Base-by-base conservation (phyloP, 1,284 basidiomycete genomes). In the Irpex sp. region DNA sequence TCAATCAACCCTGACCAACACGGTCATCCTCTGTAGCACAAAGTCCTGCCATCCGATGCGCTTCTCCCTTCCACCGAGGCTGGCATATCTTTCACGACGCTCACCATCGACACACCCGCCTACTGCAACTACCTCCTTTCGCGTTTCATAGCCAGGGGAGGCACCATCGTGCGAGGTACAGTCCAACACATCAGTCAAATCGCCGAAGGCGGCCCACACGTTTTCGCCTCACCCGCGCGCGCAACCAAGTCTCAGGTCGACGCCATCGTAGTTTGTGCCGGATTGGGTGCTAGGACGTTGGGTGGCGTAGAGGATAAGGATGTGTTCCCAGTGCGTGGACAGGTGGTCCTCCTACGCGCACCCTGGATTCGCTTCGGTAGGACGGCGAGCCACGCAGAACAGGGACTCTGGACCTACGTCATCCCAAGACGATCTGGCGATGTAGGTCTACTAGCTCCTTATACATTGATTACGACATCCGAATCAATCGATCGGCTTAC, bases 191-290 rank as follows among this genome's bases (percentile, higher is more conserved):
- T 93, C 67, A 75, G 78, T 39, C 85, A 90, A 68, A 76, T 91
- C 39, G 71, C 88, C n/a, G 85, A 88, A 66, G 86, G 87, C 36
- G 84, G 84, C 5, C 76, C 78, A 11, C 71, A 72, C 46, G 67
- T 79, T 17, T 81, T 84, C 71, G 67, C 63, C 35, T 55, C 49
- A 8, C 69, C 62, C 36, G 66, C 64, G 59, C 65, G 61, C 9
- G 68, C 69, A 3, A 66, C 70, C 19, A 56, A 61, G 1, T 60
- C 58, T 3, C 68, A 69, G 1, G 66, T 75, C 4, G 79, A 81
- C 5, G 88, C 85, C 0, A 72, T 95, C 1, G 74, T 94, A 2
- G 82, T 89, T 5, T 94, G 92, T 67, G 77, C 83, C 73, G 93
- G 82, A 0, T 70, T 85, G 21, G 82, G 83, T 7, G 79, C 83